Conservation (phyloP, 371 early-diverging fungal species). For the Mucor piriformis region DNA sequence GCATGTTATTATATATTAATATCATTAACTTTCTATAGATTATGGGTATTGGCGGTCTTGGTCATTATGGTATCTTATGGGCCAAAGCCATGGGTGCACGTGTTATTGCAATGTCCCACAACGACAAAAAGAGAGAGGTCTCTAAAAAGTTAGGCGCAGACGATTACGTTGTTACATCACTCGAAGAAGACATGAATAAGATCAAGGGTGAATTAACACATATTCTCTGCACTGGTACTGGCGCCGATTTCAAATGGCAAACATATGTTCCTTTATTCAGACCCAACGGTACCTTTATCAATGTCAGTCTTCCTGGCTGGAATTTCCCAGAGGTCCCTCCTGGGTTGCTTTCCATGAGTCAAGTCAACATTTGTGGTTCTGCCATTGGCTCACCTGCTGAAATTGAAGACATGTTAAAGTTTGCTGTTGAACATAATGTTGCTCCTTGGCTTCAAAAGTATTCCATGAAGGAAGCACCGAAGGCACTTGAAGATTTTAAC, state of each 20-base stretch:
- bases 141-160: conserved; percentile 38
- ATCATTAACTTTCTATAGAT: background rate
- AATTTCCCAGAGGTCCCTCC: conserved; percentile 31
- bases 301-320: conserved; percentile 67
- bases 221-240: conserved; percentile 47
- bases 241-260: conserved; percentile 38
- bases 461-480: conserved; percentile 61
- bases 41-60: conserved; percentile 65
- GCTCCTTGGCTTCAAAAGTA: conserved; percentile 63
- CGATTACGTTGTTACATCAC: conserved; percentile 37
- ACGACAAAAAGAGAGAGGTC: conserved; percentile 39
- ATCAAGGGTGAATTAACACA: conserved; percentile 39
- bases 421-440: conserved; percentile 66
- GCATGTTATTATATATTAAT: background rate
- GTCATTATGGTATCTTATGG: conserved; percentile 65
- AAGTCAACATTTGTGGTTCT: conserved; percentile 63
- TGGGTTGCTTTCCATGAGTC: conserved; percentile 25
- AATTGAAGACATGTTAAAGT: conserved; percentile 64
- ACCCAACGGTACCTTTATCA: conserved; percentile 48
- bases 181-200: conserved; percentile 55
- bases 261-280: conserved; percentile 33
- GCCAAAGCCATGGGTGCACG: conserved; percentile 67
- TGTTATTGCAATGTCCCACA: conserved; percentile 48
- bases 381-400: conserved; percentile 60
- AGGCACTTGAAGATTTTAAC: conserved; percentile 58